Evolutionary conservation across 1,284 basidiomycete genomes (phyloP).

Genomic region (Tetrapyrgos nigripes): DNA sequence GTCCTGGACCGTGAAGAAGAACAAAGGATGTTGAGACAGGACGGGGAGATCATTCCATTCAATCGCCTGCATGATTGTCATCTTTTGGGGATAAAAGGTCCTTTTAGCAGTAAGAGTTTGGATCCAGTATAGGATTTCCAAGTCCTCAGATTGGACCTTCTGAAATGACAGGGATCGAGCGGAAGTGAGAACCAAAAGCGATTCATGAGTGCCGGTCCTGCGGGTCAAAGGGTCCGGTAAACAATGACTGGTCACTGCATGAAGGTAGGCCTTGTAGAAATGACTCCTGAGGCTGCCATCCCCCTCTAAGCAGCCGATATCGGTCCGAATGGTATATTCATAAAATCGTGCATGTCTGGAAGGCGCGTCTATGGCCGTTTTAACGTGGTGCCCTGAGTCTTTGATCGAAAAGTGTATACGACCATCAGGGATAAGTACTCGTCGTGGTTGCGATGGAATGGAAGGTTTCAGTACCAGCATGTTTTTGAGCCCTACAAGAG

Average conservation of each 20-base stretch:
- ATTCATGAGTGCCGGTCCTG: conserved; percentile 52
- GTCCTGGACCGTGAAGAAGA: conserved; percentile 13
- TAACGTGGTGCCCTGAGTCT: conserved; percentile 28
- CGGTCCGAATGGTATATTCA: conserved; percentile 44
- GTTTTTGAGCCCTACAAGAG: conserved; percentile 1
- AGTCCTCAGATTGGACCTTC: conserved; percentile 33
- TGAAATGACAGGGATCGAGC: conserved; percentile 46
- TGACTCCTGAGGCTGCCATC: conserved; percentile 37
- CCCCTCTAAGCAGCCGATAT: conserved; percentile 44
- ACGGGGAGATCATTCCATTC: conserved; percentile 38
- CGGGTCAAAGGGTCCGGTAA: conserved; percentile 52
- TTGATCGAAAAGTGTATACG: not conserved
- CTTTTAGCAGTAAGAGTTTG: conserved; percentile 39
- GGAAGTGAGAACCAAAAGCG: conserved; percentile 44
- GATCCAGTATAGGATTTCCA: conserved; percentile 40
- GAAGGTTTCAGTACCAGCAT: not conserved
- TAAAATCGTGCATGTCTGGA: conserved; percentile 29
- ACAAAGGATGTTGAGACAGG: conserved; percentile 32
- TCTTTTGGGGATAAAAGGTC: conserved; percentile 44
- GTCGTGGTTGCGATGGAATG: not conserved
- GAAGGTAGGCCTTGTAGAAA: conserved; percentile 50
- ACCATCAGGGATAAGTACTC: conserved; percentile 3
- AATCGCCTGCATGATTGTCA: conserved; percentile 45
- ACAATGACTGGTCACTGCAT: conserved; percentile 48
- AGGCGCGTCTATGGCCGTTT: conserved; percentile 25